phyloP scores from a whole-genome alignment of 2,329 filamentous ascomycete species.

The Chaetomium sp. region DNA sequence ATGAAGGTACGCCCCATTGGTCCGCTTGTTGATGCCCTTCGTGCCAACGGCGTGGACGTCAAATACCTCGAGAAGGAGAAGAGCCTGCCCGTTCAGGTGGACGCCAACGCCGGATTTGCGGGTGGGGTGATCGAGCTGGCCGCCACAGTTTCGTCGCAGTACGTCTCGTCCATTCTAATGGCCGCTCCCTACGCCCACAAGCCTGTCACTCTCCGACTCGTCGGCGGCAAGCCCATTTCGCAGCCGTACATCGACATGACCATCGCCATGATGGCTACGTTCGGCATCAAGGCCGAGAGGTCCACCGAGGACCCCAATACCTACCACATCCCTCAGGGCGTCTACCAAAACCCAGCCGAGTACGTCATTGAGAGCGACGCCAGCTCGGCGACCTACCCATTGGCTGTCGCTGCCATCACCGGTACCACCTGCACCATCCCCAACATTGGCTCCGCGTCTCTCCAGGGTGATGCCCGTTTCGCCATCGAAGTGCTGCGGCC shows the following conservation, averaged over 20 bases:
- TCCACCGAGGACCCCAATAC: conserved; percentile 78
- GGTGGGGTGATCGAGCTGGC: conserved; percentile 87
- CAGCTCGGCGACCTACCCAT: conserved; percentile 92
- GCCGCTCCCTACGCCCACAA: conserved; percentile 94
- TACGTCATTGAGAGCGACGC: conserved; percentile 96
- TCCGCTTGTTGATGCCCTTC: conserved; percentile 82
- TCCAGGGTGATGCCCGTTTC: conserved; percentile 93
- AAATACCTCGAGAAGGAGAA: conserved; percentile 78
- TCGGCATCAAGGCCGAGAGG: conserved; percentile 73
- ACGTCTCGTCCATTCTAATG: conserved; percentile 95
- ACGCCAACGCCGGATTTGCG: conserved; percentile 73
- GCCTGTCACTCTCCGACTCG: conserved; percentile 79
- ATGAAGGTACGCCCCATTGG: conserved; percentile 97
- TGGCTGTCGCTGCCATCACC: conserved; percentile 90
- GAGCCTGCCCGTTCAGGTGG: conserved; percentile 77
- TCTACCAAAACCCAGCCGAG: conserved; percentile 74
- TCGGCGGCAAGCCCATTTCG: conserved; percentile 96
- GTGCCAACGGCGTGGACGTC: conserved; percentile 78
- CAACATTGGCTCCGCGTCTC: conserved; percentile 85
- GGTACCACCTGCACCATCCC: conserved; percentile 93
- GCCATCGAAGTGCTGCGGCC: conserved; percentile 81
- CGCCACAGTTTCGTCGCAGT: conserved; percentile 97
- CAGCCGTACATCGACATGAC: conserved; percentile 99
- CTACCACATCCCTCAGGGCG: conserved; percentile 83
- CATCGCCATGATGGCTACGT: conserved; percentile 91